A percentile compares a stretch with the other conserved stretches of the same genome.
phyloP scores from a whole-genome alignment of 768 basidiomycete genomes.

The Macrolepiota fuliginosa region DNA sequence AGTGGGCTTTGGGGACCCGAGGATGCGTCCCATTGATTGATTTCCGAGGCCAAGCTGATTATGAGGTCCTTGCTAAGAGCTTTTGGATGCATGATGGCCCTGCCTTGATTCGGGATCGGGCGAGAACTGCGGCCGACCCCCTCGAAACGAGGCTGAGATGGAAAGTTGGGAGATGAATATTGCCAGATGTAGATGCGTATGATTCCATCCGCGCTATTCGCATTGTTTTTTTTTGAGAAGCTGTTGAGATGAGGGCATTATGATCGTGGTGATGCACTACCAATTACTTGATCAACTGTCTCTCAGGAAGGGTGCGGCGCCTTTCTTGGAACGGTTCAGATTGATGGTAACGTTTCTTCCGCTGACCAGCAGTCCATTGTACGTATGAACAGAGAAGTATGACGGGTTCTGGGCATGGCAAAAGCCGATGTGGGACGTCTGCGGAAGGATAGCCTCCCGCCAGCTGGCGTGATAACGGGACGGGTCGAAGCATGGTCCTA shows the following conservation, averaged over 20 bases:
- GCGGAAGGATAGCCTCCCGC: background rate
- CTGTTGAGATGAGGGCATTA: background rate
- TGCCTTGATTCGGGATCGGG: background rate
- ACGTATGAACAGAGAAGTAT: background rate
- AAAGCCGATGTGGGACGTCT: background rate
- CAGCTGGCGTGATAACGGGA: background rate
- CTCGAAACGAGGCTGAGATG: background rate
- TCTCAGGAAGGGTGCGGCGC: too few relatives aligned
- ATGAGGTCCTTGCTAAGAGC: background rate
- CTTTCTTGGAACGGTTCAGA: background rate
- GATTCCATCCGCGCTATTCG: background rate
- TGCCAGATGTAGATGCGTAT: background rate
- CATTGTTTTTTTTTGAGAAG: background rate
- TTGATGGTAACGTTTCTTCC: background rate
- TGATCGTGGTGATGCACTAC: background rate
- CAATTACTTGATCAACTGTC: too few relatives aligned
- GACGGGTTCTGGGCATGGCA: background rate
- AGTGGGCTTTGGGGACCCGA: background rate
- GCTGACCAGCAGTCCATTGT: background rate
- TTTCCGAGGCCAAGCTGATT: constrained; percentile 5
- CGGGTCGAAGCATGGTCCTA: background rate
- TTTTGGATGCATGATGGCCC: background rate
- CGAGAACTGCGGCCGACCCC: background rate
- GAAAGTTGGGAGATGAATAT: background rate
- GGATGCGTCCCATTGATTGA: background rate